Percentiles rank a stretch among this genome's conserved stretches.
These are phyloP conservation scores for Nitzschia sp. DNA, from an alignment of 108 stramenopile species.

Conservation along the genomic window DNA sequence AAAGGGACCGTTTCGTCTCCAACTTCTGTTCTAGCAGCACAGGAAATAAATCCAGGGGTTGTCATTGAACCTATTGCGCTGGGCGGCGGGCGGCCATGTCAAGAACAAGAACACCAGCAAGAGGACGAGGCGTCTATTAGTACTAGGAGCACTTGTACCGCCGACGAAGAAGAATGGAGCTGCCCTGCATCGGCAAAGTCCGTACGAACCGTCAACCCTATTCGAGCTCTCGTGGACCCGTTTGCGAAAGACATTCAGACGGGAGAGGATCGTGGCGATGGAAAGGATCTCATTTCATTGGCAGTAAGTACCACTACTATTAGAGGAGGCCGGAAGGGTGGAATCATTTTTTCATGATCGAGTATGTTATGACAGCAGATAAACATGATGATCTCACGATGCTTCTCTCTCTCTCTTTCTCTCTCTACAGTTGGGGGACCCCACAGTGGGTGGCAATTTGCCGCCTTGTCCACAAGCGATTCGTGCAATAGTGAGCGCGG, in stretches of 20 bases:
- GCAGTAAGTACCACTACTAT: conserved; percentile 53
- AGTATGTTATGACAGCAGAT: neutral
- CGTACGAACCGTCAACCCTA: conserved; percentile 79
- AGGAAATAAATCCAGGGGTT: neutral
- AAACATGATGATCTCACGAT: too few species aligned
- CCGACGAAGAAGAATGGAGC: conserved; percentile 30
- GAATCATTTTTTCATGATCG: neutral
- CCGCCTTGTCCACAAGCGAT: conserved; percentile 40
- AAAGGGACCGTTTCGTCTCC: conserved; percentile 8
- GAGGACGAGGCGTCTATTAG: too few species aligned
- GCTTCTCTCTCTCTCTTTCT: neutral
- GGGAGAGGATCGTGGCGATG: conserved; percentile 50
- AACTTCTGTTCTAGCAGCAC: conserved; percentile 8
- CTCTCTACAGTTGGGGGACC: conserved; percentile 11
- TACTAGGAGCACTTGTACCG: too few species aligned
- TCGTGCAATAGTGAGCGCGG: conserved; percentile 40
- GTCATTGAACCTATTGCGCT: neutral
- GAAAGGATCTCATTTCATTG: conserved; percentile 80
- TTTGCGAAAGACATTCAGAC: conserved; percentile 52
- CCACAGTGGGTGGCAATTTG: conserved; percentile 10
- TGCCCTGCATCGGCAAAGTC: conserved; percentile 69
- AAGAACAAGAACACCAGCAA: neutral
- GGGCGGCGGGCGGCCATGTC: neutral
- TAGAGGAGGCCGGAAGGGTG: too few species aligned
- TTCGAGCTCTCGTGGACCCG: conserved; percentile 88